A percentile compares a stretch with the other conserved stretches of the same genome.
Conservation (phyloP, 441 rosid genomes). For the Hura crepitans region DNA sequence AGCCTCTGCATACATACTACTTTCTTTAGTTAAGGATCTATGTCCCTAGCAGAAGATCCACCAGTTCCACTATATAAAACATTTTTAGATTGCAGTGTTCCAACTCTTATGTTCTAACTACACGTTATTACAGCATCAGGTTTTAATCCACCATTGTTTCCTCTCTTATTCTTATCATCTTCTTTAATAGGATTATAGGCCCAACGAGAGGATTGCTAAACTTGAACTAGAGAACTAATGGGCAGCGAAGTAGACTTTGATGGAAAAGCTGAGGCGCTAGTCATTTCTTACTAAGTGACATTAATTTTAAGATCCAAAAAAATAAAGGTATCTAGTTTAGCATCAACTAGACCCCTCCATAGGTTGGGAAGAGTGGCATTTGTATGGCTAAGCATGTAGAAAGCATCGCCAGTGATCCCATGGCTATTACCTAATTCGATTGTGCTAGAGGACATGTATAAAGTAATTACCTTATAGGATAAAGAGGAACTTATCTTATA, state of each 20-base stretch:
- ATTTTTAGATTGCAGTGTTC: slow-evolving; percentile 38
- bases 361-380: slow-evolving; percentile 88
- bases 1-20: slow-evolving; percentile 54
- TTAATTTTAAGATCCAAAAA: slow-evolving; percentile 93
- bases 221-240: slow-evolving; percentile 50
- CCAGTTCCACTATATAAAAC: slow-evolving; percentile 41
- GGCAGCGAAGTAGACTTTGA: slow-evolving; percentile 38
- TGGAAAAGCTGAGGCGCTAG: slow-evolving; percentile 29
- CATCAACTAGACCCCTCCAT: slow-evolving; percentile 90
- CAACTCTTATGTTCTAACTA: slow-evolving; percentile 41
- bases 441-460: too few species aligned
- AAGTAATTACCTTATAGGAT: too few species aligned
- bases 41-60: slow-evolving; percentile 41
- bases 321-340: slow-evolving; percentile 79
- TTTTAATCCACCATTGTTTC: slow-evolving; percentile 33
- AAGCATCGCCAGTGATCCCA: too few species aligned
- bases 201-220: slow-evolving; percentile 42
- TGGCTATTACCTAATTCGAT: too few species aligned
- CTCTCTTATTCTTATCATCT: slow-evolving; percentile 42
- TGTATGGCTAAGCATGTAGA: too few species aligned
- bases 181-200: slow-evolving; percentile 45
- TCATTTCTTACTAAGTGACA: slow-evolving; percentile 85
- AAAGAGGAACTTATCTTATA: too few species aligned
- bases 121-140: slow-evolving; percentile 37
- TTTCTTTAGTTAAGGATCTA: slow-evolving; percentile 42